These are phyloP conservation scores for Globisporangium lucens DNA, from an alignment of 352 stramenopile species.

Conservation along the genomic window DNA sequence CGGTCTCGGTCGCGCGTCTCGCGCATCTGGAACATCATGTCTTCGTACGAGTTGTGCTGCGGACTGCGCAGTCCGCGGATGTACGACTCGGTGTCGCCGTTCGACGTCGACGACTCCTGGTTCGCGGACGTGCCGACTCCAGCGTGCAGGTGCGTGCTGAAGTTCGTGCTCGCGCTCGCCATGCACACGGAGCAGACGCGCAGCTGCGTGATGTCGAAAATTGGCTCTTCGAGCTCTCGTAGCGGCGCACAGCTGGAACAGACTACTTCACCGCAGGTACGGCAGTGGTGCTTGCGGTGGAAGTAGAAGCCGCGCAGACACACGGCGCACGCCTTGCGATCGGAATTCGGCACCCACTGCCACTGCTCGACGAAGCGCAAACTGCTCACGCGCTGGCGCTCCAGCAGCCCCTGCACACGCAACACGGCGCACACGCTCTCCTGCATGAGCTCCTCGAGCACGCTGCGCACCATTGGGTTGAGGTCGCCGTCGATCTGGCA, in stretches of 20 bases:
- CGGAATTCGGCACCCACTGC: conserved; percentile 68
- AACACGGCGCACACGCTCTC: conserved; percentile 56
- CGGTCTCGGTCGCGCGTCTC: conserved; percentile 45
- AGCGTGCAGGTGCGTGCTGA: conserved; percentile 15
- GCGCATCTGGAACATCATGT: conserved; percentile 59
- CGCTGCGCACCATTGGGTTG: conserved; percentile 20
- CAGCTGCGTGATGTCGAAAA: conserved; percentile 53
- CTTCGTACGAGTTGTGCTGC: conserved; percentile 55
- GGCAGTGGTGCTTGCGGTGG: conserved; percentile 74
- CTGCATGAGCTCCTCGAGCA: conserved; percentile 67
- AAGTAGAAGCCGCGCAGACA: conserved; percentile 80
- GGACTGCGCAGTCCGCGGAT: conserved; percentile 39
- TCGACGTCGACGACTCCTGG: conserved; percentile 47
- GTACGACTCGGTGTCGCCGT: conserved; percentile 51
- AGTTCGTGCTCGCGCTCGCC: conserved; percentile 27
- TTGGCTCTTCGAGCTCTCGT: conserved; percentile 65
- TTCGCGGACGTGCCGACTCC: conserved; percentile 24
- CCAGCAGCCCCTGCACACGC: conserved; percentile 55
- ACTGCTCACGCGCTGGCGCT: conserved; percentile 66
- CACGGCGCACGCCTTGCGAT: conserved; percentile 77
- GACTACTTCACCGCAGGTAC: conserved; percentile 73
- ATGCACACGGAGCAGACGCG: conserved; percentile 75
- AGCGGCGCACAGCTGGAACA: conserved; percentile 70
- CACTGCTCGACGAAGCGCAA: conserved; percentile 78
- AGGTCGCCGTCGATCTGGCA: conserved; percentile 67